A percentile compares a stretch with the other conserved stretches of the same genome.
phyloP scores from a whole-genome alignment of 768 basidiomycete genomes.

The Lactarius hengduanensis region DNA sequence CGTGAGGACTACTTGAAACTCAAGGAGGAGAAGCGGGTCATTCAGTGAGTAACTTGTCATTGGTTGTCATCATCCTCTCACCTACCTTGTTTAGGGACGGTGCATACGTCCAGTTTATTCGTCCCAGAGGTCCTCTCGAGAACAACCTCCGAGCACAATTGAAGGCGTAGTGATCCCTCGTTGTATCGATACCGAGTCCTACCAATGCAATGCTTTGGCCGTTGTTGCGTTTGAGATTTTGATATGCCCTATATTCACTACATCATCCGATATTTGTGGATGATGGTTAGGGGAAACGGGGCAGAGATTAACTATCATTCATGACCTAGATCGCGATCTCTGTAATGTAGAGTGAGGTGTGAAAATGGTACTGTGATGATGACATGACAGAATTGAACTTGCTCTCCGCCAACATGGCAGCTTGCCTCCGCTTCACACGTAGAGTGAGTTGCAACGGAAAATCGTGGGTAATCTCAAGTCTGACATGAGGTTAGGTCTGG shows the following conservation, averaged over 20 bases:
- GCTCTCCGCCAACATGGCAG: slow-evolving; percentile 46
- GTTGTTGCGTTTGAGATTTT: slow-evolving; percentile 9
- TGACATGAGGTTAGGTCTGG: slow-evolving; percentile 59
- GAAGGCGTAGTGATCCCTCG: slow-evolving; percentile 50
- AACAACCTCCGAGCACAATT: slow-evolving; percentile 82
- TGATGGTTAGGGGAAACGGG: slow-evolving; percentile 82
- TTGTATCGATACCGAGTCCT: slow-evolving; percentile 34
- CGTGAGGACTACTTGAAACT: slow-evolving; percentile 85
- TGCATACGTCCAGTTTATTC: slow-evolving; percentile 92
- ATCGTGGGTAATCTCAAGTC: background rate
- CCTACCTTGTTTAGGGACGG: slow-evolving; percentile 64
- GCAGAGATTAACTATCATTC: slow-evolving; percentile 53
- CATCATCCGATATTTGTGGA: slow-evolving; percentile 54
- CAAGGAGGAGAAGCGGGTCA: slow-evolving; percentile 86
- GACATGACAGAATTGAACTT: background rate
- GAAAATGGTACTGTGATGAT: slow-evolving; percentile 22
- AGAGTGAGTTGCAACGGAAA: slow-evolving; percentile 40
- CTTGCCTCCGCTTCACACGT: slow-evolving; percentile 69
- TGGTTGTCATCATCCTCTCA: slow-evolving; percentile 15
- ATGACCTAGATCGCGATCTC: slow-evolving; percentile 24
- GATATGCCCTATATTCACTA: slow-evolving; percentile 68
- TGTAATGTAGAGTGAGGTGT: slow-evolving; percentile 26
- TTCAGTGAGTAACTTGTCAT: slow-evolving; percentile 55
- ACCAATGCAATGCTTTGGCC: slow-evolving; percentile 27
- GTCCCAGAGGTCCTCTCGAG: slow-evolving; percentile 83